phyloP scores from a whole-genome alignment of 495 filamentous ascomycete genomes.

The Talaromyces thailandensis region DNA sequence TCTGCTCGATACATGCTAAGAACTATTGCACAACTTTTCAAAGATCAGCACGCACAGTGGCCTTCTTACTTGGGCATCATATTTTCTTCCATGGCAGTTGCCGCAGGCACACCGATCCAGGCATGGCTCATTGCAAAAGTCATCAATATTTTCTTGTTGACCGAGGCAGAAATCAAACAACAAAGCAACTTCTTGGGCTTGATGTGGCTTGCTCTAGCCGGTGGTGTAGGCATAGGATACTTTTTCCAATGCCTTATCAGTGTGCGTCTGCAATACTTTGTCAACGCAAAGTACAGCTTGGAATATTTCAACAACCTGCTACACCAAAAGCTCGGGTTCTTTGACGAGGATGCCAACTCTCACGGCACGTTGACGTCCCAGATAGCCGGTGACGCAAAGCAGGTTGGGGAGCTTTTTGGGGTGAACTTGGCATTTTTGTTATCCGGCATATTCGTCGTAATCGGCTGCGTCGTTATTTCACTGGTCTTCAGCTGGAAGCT shows the following conservation, averaged over 20 bases:
- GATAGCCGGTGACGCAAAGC: slow-evolving; percentile 43
- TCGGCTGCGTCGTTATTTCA: slow-evolving; percentile 19
- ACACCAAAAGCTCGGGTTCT: background rate
- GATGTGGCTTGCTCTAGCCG: background rate
- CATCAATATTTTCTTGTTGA: background rate
- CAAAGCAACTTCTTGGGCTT: background rate
- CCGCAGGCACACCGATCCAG: background rate
- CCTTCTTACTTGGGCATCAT: background rate
- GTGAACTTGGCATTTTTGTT: slow-evolving; percentile 17
- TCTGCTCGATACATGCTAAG: background rate
- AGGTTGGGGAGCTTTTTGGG: slow-evolving; percentile 35
- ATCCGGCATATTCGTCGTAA: slow-evolving; percentile 30
- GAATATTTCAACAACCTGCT: background rate
- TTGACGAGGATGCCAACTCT: background rate
- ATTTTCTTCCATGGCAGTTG: background rate
- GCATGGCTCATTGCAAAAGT: background rate
- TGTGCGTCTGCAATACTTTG: background rate
- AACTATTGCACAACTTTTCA: background rate
- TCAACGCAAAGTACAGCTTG: background rate
- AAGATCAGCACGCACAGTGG: background rate
- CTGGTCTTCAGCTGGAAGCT: slow-evolving; percentile 46
- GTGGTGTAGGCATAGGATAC: background rate
- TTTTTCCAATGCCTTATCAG: background rate
- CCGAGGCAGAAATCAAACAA: background rate
- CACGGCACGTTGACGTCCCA: slow-evolving; percentile 51